Percentiles rank a stretch among this genome's conserved stretches.
Evolutionary conservation across 2,329 filamentous ascomycete species (phyloP).

Genomic region (Gliomastix tumulicola): DNA sequence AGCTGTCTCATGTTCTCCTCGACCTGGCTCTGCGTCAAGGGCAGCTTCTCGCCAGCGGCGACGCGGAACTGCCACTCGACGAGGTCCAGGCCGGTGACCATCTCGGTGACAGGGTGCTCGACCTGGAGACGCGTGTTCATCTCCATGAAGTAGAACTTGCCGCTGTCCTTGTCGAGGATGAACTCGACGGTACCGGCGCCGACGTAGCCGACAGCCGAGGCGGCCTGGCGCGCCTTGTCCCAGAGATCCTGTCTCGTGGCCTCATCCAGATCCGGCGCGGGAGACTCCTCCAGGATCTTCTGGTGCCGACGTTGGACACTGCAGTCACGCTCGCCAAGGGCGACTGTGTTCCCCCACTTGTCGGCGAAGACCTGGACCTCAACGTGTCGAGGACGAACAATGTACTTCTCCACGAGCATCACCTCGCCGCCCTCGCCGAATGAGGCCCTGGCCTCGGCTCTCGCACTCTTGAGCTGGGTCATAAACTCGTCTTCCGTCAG

Average conservation of each 20-base stretch:
- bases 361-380: conserved; percentile 91
- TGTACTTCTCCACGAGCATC: conserved; percentile 80
- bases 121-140: conserved; percentile 90
- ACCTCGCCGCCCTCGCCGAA: conserved; percentile 77
- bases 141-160: conserved; percentile 76
- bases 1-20: conserved; percentile 66
- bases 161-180: conserved; percentile 76
- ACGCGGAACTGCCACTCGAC: conserved; percentile 95
- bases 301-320: conserved; percentile 82
- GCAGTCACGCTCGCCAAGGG: conserved; percentile 84
- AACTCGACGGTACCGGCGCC: conserved; percentile 88
- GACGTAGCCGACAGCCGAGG: conserved; percentile 76
- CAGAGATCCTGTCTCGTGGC: conserved; percentile 54
- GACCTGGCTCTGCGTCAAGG: conserved; percentile 54
- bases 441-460: conserved; percentile 67
- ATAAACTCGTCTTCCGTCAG: conserved; percentile 60
- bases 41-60: conserved; percentile 49
- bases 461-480: conserved; percentile 63
- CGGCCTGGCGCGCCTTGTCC: conserved; percentile 58
- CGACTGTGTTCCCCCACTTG: conserved; percentile 67
- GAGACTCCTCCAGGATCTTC: conserved; percentile 86
- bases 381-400: conserved; percentile 72
- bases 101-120: conserved; percentile 84
- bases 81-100: conserved; percentile 64
- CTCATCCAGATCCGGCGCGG: conserved; percentile 61